Evolutionary conservation across 352 stramenopile species (phyloP).

Genomic region (Phytophthora macrochlamydospora): DNA sequence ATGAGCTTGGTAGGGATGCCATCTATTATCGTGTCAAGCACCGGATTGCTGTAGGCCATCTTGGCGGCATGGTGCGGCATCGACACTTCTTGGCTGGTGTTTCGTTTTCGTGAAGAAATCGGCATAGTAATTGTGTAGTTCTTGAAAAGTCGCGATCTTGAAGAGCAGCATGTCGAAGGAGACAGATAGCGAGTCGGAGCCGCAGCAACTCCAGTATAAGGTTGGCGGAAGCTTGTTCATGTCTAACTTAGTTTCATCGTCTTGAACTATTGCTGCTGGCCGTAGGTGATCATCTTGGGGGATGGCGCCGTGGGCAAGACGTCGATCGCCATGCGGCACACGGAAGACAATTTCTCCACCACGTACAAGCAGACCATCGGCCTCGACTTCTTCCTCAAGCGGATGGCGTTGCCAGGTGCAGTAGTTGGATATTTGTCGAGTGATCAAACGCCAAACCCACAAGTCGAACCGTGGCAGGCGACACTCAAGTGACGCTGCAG

Average conservation of each 20-base stretch:
- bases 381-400: slow-evolving; percentile 96
- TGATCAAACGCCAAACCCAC: slow-evolving; percentile 1
- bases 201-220: slow-evolving; percentile 90
- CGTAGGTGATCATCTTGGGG: slow-evolving; percentile 92
- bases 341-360: slow-evolving; percentile 92
- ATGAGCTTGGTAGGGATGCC: slow-evolving; percentile 10
- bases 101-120: background rate
- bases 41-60: slow-evolving; percentile 32
- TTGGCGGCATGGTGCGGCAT: slow-evolving; percentile 13
- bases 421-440: background rate
- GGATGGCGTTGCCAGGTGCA: slow-evolving; percentile 85
- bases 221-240: slow-evolving; percentile 17
- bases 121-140: background rate
- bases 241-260: background rate
- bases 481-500: slow-evolving; percentile 92
- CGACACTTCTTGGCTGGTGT: background rate
- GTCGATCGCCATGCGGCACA: slow-evolving; percentile 93
- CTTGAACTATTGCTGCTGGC: background rate
- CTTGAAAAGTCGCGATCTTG: slow-evolving; percentile 18
- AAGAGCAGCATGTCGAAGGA: slow-evolving; percentile 75
- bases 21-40: slow-evolving; percentile 24
- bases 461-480: slow-evolving; percentile 44
- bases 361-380: slow-evolving; percentile 96
- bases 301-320: slow-evolving; percentile 96
- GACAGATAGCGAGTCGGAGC: slow-evolving; percentile 83